Conservation (phyloP, 2,329 filamentous ascomycete species). For the Achaetomium macrosporum region DNA sequence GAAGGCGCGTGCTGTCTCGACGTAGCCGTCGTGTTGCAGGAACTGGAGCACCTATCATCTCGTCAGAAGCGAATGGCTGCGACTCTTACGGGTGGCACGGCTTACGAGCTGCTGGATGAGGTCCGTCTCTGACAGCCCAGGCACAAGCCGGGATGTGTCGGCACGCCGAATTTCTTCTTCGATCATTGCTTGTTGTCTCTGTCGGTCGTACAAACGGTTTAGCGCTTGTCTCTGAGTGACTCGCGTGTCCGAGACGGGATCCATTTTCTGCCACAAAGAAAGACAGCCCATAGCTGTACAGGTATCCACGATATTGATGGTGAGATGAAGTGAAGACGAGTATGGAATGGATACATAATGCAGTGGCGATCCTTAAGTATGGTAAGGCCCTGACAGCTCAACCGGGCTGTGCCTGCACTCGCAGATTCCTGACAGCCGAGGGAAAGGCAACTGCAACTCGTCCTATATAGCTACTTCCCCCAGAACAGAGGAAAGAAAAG, state of each 20-base stretch:
- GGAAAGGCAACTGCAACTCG: background rate
- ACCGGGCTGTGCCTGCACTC: background rate
- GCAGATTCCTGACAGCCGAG: background rate
- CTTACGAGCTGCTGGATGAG: constrained; percentile 74
- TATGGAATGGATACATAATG: background rate
- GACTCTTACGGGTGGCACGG: background rate
- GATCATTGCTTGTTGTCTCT: constrained; percentile 35
- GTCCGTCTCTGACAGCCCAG: constrained; percentile 63
- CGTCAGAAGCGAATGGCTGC: background rate
- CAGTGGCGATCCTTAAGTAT: background rate
- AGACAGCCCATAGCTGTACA: background rate
- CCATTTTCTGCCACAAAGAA: background rate
- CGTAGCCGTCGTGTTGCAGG: constrained; percentile 88
- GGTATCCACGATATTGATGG: no score
- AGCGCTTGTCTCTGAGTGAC: background rate
- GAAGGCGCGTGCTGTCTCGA: constrained; percentile 87
- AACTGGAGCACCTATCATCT: constrained; percentile 65
- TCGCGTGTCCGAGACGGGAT: no score
- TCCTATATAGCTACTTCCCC: background rate
- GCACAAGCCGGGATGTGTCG: constrained; percentile 52
- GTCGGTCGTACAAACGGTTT: constrained; percentile 12
- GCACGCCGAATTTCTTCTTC: constrained; percentile 30
- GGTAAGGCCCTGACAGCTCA: background rate
- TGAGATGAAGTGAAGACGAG: no score
- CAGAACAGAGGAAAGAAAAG: background rate